These are phyloP conservation scores for Coemansia sp. DNA, from an alignment of 192 early-diverging fungal genomes.

Conservation along the genomic window DNA sequence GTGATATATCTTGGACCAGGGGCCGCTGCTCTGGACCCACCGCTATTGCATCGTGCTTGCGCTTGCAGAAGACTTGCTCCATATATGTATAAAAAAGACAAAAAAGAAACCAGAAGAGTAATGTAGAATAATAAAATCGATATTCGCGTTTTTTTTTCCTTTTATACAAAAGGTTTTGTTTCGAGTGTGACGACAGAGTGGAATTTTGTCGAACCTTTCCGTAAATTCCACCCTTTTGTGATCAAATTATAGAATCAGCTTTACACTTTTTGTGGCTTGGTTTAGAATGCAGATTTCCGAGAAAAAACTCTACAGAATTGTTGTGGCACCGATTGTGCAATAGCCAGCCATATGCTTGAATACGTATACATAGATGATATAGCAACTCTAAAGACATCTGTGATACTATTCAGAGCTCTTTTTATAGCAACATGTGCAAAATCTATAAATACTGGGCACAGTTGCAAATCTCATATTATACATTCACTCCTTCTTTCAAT, in stretches of 20 bases:
- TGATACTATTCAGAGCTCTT: no score
- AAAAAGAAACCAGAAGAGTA: neutral
- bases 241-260: no score
- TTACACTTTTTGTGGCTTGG: no score
- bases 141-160: neutral
- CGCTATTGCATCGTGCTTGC: slow-evolving; percentile 9
- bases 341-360: neutral
- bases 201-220: slow-evolving; percentile 3
- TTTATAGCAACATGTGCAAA: no score
- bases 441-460: no score
- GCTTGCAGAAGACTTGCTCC: slow-evolving; percentile 5
- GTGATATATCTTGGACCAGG: neutral
- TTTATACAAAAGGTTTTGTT: neutral
- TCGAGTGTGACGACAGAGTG: neutral
- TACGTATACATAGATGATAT: neutral
- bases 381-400: no score
- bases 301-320: neutral
- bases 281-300: no score
- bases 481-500: no score
- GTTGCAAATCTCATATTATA: no score
- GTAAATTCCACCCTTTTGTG: neutral
- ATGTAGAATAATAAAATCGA: no score
- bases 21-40: slow-evolving; percentile 1
- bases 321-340: slow-evolving; percentile 2
- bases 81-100: neutral